Base-by-base conservation (phyloP, 2,329 filamentous ascomycete genomes). In the Sarocladiaceae sp. region DNA sequence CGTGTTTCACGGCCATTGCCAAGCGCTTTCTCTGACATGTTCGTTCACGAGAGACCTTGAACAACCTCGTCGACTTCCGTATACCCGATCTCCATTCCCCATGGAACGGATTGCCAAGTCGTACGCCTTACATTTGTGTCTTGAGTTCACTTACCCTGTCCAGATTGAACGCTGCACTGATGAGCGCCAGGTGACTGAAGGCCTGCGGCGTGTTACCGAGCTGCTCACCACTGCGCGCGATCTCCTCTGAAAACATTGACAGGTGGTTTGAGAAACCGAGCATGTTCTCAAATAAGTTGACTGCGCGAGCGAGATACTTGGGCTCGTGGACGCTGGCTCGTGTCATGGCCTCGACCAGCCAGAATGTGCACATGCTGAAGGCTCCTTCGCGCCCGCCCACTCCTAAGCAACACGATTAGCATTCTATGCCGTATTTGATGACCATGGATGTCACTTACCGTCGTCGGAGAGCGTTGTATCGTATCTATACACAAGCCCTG, bases 311-410 rank as follows among this genome's bases (percentile, higher is more conserved):
- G 16, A 82, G 65, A 52, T 85, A 85, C 50, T 76, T 80, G n/a
- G 69, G 67, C 51, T 85, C 79, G 58, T 84, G 83, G 39, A 71
- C 66, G 52, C 74, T 67, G 51, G 83, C 83, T 24, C 85, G 73
- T 23, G 83, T 86, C 64, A 89, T 73, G 19, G 85, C 83, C 62
- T 89, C 85, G 11, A 89, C 83, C 1, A 88, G 76, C 85, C 85
- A 89, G 59, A 89, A 89, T 1, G 84, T 89, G 57, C 84, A 88
- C 83, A 89, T 88, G 55, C 76, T 81, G 58, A 89, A 89, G 16
- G 84, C 83, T 18, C 85, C 85, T 62, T 89, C 85, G 43, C 75
- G 72, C 15, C 85, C 85, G 29, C 83, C 83, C 7, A 89, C 82
- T 23, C 83, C 82, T 84, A 51, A 18, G 15, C 12, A 7, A 29